Evolutionary conservation across 2,329 filamentous ascomycete species (phyloP).

Genomic region (Rasamsonia emersonii): DNA sequence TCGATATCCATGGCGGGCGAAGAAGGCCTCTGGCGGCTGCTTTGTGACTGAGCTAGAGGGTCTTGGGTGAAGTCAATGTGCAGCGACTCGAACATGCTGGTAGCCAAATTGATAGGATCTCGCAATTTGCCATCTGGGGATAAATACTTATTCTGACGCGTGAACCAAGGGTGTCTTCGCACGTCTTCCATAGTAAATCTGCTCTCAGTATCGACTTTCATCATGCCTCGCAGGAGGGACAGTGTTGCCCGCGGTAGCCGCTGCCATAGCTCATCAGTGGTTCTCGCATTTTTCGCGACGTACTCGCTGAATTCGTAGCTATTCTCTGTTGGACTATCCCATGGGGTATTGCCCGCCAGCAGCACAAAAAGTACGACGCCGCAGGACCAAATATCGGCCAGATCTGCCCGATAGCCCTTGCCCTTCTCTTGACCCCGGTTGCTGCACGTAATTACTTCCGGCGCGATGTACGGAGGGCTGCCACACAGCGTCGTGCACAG

Average conservation of each 20-base stretch:
- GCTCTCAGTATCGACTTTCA: slow-evolving; percentile 64
- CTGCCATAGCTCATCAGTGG: slow-evolving; percentile 76
- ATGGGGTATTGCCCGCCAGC: slow-evolving; percentile 91
- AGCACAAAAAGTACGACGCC: slow-evolving; percentile 97
- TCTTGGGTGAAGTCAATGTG: slow-evolving; percentile 76
- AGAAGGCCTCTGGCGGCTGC: slow-evolving; percentile 37
- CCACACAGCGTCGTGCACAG: slow-evolving; percentile 84
- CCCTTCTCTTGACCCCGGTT: slow-evolving; percentile 42
- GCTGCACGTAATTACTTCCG: slow-evolving; percentile 63
- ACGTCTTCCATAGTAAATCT: slow-evolving; percentile 83
- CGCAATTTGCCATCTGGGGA: slow-evolving; percentile 63
- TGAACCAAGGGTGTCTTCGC: slow-evolving; percentile 91
- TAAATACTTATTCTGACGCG: slow-evolving; percentile 68
- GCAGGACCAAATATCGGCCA: slow-evolving; percentile 93
- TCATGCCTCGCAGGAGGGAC: slow-evolving; percentile 85
- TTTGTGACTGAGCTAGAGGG: slow-evolving; percentile 43
- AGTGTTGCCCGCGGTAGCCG: slow-evolving; percentile 64
- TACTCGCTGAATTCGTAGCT: slow-evolving; percentile 94
- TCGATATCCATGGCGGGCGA: slow-evolving; percentile 54
- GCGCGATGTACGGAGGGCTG: slow-evolving; percentile 93
- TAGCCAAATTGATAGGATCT: slow-evolving; percentile 79
- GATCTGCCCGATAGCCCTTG: slow-evolving; percentile 52
- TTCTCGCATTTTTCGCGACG: slow-evolving; percentile 66
- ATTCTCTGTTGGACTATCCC: slow-evolving; percentile 79
- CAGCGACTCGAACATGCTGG: slow-evolving; percentile 85